Evolutionary conservation across 2,329 filamentous ascomycete genomes (phyloP).

Genomic region (Epichloe coenophiala): DNA sequence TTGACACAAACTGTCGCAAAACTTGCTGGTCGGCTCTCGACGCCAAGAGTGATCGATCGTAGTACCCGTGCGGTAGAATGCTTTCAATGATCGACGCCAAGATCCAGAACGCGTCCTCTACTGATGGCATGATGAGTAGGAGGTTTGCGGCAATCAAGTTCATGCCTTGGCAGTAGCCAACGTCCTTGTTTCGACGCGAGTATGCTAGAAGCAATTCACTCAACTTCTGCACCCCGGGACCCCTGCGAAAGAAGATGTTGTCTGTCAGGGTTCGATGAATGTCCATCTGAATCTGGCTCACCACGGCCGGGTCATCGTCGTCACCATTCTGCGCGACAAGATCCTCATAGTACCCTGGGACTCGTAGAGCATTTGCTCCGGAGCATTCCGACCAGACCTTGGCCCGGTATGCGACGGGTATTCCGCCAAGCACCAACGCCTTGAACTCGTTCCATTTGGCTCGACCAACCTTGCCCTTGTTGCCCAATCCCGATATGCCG

Average conservation of each 20-base stretch:
- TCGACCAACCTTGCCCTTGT: constrained; percentile 81
- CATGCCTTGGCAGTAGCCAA: constrained; percentile 97
- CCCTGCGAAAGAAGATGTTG: constrained; percentile 92
- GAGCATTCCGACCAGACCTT: constrained; percentile 95
- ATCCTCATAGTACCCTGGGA: constrained; percentile 83
- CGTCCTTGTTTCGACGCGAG: constrained; percentile 71
- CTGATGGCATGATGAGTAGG: constrained; percentile 79
- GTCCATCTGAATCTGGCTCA: constrained; percentile 83
- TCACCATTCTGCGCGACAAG: constrained; percentile 48
- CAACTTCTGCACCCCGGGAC: constrained; percentile 72
- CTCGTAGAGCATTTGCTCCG: constrained; percentile 63
- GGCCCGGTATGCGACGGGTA: constrained; percentile 74
- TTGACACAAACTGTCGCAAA: constrained; percentile 71
- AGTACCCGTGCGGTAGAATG: constrained; percentile 80
- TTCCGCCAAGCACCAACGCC: constrained; percentile 70
- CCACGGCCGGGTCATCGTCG: constrained; percentile 52
- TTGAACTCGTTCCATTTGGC: constrained; percentile 90
- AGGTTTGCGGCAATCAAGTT: constrained; percentile 89
- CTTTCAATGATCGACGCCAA: constrained; percentile 80
- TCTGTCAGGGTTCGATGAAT: constrained; percentile 92
- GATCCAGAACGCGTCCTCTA: constrained; percentile 93
- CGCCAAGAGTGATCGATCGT: constrained; percentile 74
- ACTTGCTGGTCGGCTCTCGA: constrained; percentile 87
- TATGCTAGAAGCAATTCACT: constrained; percentile 83
- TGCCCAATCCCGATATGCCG: constrained; percentile 75